Evolutionary conservation across 116 monocot species (phyloP).

Genomic region (Iris pallida): DNA sequence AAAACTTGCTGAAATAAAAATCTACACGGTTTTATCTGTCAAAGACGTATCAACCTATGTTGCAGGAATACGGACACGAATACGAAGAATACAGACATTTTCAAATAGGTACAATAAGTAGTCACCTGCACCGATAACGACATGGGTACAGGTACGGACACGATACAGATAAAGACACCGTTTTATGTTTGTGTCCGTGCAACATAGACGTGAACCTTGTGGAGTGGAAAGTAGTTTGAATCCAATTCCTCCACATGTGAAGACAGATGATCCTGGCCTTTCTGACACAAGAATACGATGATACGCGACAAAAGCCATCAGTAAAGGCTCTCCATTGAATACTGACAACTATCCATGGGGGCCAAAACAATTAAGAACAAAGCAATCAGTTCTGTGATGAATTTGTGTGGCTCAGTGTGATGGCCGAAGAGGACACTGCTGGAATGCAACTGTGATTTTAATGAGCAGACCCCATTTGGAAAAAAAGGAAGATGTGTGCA

Average conservation of each 20-base stretch:
- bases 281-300: constrained; percentile 4
- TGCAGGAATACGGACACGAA: too few relatives aligned
- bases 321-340: constrained; percentile 5
- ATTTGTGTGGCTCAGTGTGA: not conserved
- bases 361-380: constrained; percentile 2
- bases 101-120: not conserved
- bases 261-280: not conserved
- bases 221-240: not conserved
- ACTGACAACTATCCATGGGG: not conserved
- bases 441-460: not conserved
- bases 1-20: constrained; percentile 4
- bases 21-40: not conserved
- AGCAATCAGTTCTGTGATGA: not conserved
- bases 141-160: too few relatives aligned
- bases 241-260: not conserved
- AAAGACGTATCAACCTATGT: too few relatives aligned
- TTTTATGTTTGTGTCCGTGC: too few relatives aligned
- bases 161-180: too few relatives aligned
- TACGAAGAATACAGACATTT: not conserved
- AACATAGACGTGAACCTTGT: too few relatives aligned
- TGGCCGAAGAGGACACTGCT: constrained; percentile 2
- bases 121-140: too few relatives aligned
- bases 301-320: not conserved
- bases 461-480: not conserved
- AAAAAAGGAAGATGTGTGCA: not conserved